Base-by-base conservation (phyloP, 192 early-diverging fungal species). In the Allomyces javanicus region DNA sequence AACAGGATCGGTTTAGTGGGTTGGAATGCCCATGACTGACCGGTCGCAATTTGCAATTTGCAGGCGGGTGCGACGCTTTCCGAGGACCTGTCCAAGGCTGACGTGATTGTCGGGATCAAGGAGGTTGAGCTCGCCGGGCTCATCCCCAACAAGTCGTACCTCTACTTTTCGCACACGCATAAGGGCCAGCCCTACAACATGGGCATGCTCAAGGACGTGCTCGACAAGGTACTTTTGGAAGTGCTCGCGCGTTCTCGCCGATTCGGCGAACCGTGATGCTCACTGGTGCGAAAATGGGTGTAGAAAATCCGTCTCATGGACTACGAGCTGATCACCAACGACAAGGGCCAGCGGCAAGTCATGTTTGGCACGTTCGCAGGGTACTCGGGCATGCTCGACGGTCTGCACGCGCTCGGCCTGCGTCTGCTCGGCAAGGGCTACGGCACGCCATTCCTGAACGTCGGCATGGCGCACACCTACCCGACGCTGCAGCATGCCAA, bases 121-220 rank as follows among this genome's bases (percentile, higher is more conserved):
- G 96, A 98, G 69, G 90, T 98, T 5, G 92, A 93, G 14, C 81
- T 83, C 27, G 76, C 81, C 63, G 78, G 89, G 67, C 71, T 98
- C 69, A 81, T 96, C 10, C 81, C 83, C 5, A 76, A 89, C 72
- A 96, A 96, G 78, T 94, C 90, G 0, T 96, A 94, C 75, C 33
- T 96, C 33, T 87, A 90, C 74, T 98, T 98, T 67, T 95, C 93
- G 63, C 96, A 98, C 76, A 96, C 93, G 1, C 92, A 94, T 78
- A 98, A 98, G 78, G 96, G 94, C 44, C 93, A 95, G 65, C 44
- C 64, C n/a, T 89, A 94, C 74, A 95, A 95, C 75, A 93, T 94
- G 90, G 84, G 85, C 43, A 85, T 89, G 76, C 81, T 98, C 63
- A 81, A 93, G 71, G 75, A 80, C 61, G 81, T 94, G 61, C 77